Base-by-base conservation (phyloP, 2,329 filamentous ascomycete species). In the Aureobasidium subglaciale region DNA sequence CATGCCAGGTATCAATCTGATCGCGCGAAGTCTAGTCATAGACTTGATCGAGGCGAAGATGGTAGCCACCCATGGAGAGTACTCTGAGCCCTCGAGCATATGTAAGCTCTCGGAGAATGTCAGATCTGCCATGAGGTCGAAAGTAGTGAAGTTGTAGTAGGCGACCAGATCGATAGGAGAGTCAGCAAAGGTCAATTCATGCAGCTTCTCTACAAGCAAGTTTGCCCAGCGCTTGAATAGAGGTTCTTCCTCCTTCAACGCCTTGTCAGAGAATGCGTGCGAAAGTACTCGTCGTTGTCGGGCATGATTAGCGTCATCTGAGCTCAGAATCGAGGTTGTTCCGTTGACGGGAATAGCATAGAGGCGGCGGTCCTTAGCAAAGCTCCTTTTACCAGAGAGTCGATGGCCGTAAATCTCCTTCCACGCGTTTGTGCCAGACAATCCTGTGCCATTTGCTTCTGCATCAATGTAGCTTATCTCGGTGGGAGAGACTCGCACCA, bases 401-500 rank as follows among this genome's bases (percentile, higher is more conserved):
- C 55, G 43, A 18, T 52, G 55, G 5, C 55, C 55, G 24, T 56
- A 56, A 34, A 77, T 74, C 30, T 77, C 72, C 60, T 70, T 68
- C 68, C 74, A 79, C 2, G 67, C 67, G 0, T 63, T 63, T 16
- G 46, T 57, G 15, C 48, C 55, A 22, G 30, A 56, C 13, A 57
- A 42, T 6, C 58, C 42, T 32, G 40, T 5, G n/a, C 29, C 55
- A 24, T 37, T 29, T 32, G 67, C 66, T 0, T 63, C 63, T 2
- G 66, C 56, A 6, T 66, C 61, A 40, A 65, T 70, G 61, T 75
- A 79, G 1, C 74, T 72, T 3, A 79, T 68, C 60, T 78, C 74
- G 56, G 75, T 68, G 2, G 77, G 76, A 4, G 69, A 70, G 38
- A 77, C 64, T 9, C 77, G 73, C 8, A 79, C 75, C 1, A 78